Percentiles rank a stretch among this genome's conserved stretches.
Conservation (phyloP, 768 basidiomycete genomes). For the Chlorophyllum brunneum region DNA sequence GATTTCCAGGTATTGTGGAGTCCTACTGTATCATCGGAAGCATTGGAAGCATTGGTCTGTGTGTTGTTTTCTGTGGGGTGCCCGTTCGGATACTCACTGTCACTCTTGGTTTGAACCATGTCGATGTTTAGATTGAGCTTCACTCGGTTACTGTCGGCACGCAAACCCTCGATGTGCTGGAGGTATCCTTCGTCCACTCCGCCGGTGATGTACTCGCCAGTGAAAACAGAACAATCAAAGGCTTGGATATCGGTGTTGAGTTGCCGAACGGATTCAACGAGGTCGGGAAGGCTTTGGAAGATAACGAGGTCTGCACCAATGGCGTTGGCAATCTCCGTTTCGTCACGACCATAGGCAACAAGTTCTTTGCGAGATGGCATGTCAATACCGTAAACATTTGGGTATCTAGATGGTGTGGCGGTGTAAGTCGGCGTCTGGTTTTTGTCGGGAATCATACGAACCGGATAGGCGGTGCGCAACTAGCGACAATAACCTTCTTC, state of each 20-base stretch:
- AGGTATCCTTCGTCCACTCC: conserved; percentile 86
- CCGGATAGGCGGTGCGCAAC: conserved; percentile 96
- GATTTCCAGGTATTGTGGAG: conserved; percentile 60
- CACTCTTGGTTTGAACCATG: conserved; percentile 32
- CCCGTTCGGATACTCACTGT: conserved; percentile 17
- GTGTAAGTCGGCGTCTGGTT: not conserved
- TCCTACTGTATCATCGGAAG: conserved; percentile 74
- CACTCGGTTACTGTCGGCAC: conserved; percentile 78
- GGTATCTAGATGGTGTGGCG: conserved; percentile 44
- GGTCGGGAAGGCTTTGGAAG: conserved; percentile 89
- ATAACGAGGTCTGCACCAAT: conserved; percentile 96
- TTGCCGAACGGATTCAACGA: conserved; percentile 80
- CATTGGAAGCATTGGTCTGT: conserved; percentile 39
- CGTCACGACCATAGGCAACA: conserved; percentile 77
- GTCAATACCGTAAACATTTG: conserved; percentile 99
- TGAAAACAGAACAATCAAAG: conserved; percentile 98
- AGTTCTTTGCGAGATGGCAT: conserved; percentile 97
- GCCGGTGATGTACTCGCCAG: conserved; percentile 95
- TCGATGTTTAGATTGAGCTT: conserved; percentile 36
- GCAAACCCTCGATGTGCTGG: conserved; percentile 62
- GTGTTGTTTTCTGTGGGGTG: conserved; percentile 30
- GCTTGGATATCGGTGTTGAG: conserved; percentile 71
- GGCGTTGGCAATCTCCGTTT: conserved; percentile 64
- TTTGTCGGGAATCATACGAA: conserved; percentile 25
- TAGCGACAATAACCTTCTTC: conserved; percentile 92